Evolutionary conservation across 2,329 filamentous ascomycete genomes (phyloP).

Genomic region (Aspergillus quadrilineatus): DNA sequence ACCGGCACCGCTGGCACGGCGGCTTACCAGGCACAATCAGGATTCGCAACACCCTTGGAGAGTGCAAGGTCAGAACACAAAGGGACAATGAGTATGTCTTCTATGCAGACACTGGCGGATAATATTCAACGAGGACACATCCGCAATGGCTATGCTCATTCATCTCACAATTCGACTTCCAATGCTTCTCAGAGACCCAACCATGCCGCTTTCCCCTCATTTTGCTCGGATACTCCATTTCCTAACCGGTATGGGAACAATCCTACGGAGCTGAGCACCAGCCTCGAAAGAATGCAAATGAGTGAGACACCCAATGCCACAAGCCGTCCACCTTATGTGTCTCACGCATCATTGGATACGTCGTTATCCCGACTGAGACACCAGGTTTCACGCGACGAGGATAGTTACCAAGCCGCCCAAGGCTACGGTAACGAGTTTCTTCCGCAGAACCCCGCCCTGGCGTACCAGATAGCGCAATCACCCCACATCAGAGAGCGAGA

Average conservation of each 20-base stretch:
- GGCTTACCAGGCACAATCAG: slow-evolving; percentile 33
- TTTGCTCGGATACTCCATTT: slow-evolving; percentile 40
- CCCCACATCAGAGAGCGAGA: slow-evolving; percentile 47
- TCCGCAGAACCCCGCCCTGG: slow-evolving; percentile 32
- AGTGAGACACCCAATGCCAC: slow-evolving; percentile 32
- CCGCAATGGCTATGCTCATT: slow-evolving; percentile 32
- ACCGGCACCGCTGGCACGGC: slow-evolving; percentile 30
- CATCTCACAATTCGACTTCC: slow-evolving; percentile 37
- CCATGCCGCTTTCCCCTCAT: slow-evolving; percentile 41
- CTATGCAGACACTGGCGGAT: slow-evolving; percentile 30
- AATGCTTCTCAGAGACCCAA: slow-evolving; percentile 33
- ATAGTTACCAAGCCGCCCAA: slow-evolving; percentile 27
- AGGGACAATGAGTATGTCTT: slow-evolving; percentile 29
- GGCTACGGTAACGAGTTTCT: slow-evolving; percentile 28
- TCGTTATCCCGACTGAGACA: slow-evolving; percentile 47
- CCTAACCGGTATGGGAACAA: slow-evolving; percentile 30
- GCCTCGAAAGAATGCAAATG: slow-evolving; percentile 38
- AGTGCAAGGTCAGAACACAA: slow-evolving; percentile 31
- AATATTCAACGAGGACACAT: slow-evolving; percentile 26
- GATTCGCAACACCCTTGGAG: slow-evolving; percentile 31
- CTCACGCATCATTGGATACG: slow-evolving; percentile 47
- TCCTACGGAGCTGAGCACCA: slow-evolving; percentile 32
- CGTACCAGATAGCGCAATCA: slow-evolving; percentile 36
- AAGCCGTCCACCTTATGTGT: slow-evolving; percentile 32
- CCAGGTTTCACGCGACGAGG: slow-evolving; percentile 29